These are phyloP conservation scores for Aspergillus sp. DNA, from an alignment of 2,329 filamentous ascomycete species.

Conservation along the genomic window DNA sequence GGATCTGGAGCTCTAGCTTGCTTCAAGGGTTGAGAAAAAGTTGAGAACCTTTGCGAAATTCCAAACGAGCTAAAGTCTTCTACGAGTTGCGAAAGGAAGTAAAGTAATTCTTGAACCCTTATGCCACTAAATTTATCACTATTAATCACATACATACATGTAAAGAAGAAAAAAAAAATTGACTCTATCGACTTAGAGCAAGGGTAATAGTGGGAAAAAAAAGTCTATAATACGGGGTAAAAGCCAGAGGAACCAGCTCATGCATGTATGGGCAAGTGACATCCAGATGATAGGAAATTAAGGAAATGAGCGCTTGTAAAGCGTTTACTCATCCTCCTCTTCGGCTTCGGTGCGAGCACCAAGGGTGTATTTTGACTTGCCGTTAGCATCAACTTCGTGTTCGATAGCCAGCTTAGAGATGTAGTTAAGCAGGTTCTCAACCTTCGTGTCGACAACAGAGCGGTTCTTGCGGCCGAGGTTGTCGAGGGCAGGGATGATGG, in stretches of 20 bases:
- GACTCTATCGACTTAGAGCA: slow-evolving; percentile 34
- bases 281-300: slow-evolving; percentile 32
- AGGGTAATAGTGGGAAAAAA: slow-evolving; percentile 29
- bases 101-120: slow-evolving; percentile 30
- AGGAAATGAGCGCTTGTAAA: slow-evolving; percentile 20
- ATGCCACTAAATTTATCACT: slow-evolving; percentile 39
- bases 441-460: slow-evolving; percentile 52
- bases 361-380: slow-evolving; percentile 46
- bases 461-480: slow-evolving; percentile 54
- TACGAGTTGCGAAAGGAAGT: not conserved
- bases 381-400: slow-evolving; percentile 49
- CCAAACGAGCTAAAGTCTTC: not conserved
- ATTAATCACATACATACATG: slow-evolving; percentile 45
- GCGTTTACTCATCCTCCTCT: slow-evolving; percentile 47
- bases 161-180: slow-evolving; percentile 36
- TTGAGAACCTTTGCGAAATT: not conserved
- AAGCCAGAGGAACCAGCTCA: slow-evolving; percentile 25
- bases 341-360: slow-evolving; percentile 43
- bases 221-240: slow-evolving; percentile 41
- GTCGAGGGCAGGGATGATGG: slow-evolving; percentile 46
- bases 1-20: not conserved
- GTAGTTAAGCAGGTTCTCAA: slow-evolving; percentile 55
- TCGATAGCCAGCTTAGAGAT: slow-evolving; percentile 54
- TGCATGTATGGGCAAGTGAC: slow-evolving; percentile 34
- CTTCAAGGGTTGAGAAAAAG: not conserved